phyloP scores from a whole-genome alignment of 495 filamentous ascomycete species.

The Daldinia loculata region DNA sequence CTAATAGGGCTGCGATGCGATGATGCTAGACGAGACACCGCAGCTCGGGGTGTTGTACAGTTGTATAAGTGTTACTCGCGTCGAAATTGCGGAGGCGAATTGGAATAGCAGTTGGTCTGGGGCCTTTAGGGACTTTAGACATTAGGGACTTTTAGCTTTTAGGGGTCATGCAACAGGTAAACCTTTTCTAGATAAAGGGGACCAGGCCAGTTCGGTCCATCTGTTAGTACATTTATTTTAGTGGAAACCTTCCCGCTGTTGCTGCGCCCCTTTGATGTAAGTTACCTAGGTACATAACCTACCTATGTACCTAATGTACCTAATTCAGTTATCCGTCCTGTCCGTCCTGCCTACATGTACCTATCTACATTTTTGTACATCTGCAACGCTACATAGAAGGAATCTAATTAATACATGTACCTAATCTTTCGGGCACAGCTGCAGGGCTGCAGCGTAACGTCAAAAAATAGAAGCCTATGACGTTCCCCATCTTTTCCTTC shows the following conservation, averaged over 20 bases:
- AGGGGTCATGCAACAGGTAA: constrained; percentile 2
- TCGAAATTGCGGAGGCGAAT: constrained; percentile 5
- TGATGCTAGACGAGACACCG: not conserved
- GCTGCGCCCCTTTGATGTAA: not conserved
- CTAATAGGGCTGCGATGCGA: not conserved
- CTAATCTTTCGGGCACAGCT: too few species aligned
- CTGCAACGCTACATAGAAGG: too few species aligned
- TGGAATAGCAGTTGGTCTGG: not conserved
- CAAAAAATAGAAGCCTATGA: constrained; percentile 35
- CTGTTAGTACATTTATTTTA: not conserved
- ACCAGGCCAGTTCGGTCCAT: not conserved
- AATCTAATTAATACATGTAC: too few species aligned
- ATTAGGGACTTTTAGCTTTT: not conserved
- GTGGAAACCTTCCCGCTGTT: not conserved
- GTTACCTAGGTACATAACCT: too few species aligned
- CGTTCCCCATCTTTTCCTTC: constrained; percentile 13
- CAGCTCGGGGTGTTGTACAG: not conserved
- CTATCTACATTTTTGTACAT: too few species aligned
- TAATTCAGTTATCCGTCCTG: not conserved
- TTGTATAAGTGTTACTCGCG: constrained; percentile 8
- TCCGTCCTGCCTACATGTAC: not conserved
- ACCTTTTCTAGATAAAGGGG: constrained; percentile 13
- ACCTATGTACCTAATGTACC: constrained; percentile 1
- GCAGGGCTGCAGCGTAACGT: not conserved
- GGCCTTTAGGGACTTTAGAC: not conserved